phyloP scores from a whole-genome alignment of 768 basidiomycete species.

The Lactifluus rugatus region DNA sequence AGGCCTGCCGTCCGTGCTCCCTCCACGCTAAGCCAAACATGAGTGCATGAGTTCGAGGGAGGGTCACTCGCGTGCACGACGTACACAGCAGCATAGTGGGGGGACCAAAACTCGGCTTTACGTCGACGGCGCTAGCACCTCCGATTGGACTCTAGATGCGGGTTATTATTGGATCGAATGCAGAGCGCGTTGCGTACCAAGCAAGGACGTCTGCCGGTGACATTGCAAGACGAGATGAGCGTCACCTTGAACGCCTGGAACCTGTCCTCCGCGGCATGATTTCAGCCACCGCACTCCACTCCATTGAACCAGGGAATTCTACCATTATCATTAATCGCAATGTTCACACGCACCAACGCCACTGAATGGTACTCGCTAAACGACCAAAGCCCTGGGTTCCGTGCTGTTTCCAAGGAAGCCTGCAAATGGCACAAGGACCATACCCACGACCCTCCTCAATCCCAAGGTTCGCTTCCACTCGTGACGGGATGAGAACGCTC shows the following conservation, averaged over 20 bases:
- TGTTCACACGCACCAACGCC: neutral
- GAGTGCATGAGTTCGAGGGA: neutral
- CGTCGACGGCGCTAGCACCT: constrained; percentile 5
- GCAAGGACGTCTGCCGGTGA: constrained; percentile 11
- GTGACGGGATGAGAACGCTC: neutral
- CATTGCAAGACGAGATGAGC: neutral
- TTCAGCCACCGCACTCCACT: neutral
- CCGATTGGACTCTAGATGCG: constrained; percentile 11
- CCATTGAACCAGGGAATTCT: neutral
- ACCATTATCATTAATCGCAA: too few relatives aligned
- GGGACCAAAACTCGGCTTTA: neutral
- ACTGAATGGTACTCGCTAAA: neutral
- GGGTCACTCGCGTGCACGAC: too few relatives aligned
- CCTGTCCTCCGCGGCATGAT: neutral
- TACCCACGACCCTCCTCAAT: neutral
- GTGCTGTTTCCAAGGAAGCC: neutral
- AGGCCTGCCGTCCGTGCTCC: neutral
- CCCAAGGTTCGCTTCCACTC: neutral
- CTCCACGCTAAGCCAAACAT: constrained; percentile 6
- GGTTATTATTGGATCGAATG: constrained; percentile 5
- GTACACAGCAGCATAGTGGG: neutral
- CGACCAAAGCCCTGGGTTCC: neutral
- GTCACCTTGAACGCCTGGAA: neutral
- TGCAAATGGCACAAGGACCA: neutral
- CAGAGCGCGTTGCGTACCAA: constrained; percentile 9